Base-by-base conservation (phyloP, 2,329 filamentous ascomycete species). In the Paramyrothecium roridum region DNA sequence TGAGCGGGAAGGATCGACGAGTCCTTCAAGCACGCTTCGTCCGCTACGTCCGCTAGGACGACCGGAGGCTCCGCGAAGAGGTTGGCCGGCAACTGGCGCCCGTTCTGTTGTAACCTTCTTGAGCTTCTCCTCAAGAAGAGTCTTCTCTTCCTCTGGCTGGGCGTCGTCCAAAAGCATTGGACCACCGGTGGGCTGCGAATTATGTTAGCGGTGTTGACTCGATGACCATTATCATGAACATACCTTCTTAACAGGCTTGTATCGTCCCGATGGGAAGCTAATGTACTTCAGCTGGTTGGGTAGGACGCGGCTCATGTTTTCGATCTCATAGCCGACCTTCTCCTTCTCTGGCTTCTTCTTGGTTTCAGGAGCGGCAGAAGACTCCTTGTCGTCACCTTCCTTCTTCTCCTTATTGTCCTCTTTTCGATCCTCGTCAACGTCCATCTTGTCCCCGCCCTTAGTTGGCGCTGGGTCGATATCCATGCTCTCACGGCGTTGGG, bases 311-410 rank as follows among this genome's bases (percentile, higher is more conserved):
- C 90, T 96, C 91, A 99, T 96, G 79, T 99, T 99, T 69, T 95
- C 90, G 59, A 99, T 83, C 61, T 97, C 92, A 70, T 95, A 97
- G 63, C 95, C 95, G 56, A 96, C 84, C 83, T 96, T 98, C 78
- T 99, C 95, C 79, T 95, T 96, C 74, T 97, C 92, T 0, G 80
- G 78, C 80, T 95, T 96, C 83, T 96, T 96, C 83, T 93, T 96
- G 40, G 80, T 76, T 16, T 87, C 84, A 43, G 78, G 74, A 1
- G 81, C 64, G 13, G 76, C 70, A 1, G 77, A 73, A 2, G 71
- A 66, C 52, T 89, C 85, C 70, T 87, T 87, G 48, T 87, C 72
- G 16, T 83, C 81, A n/a, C 71, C 73, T 37, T 82, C 81, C 61
- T 86, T 83, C 72, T 88, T 87, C 49, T 88, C 85, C 59, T 83